Conservation (phyloP, 441 rosid genomes). For the Corymbia calophylla region DNA sequence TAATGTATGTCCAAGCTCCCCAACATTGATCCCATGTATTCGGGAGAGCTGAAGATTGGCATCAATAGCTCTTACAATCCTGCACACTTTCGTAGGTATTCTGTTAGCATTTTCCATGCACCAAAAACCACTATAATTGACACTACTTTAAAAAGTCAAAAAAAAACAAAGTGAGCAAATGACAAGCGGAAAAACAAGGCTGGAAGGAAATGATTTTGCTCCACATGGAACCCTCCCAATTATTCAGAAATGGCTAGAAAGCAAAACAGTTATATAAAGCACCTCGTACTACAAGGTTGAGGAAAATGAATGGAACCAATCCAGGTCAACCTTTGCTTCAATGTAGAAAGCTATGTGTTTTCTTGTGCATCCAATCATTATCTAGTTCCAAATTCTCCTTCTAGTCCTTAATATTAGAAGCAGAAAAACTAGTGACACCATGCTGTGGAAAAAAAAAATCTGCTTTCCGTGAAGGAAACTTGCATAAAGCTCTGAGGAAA, state of each 20-base stretch:
- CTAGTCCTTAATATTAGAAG: neutral
- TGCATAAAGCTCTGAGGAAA: neutral
- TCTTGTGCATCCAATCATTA: neutral
- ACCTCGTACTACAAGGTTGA: neutral
- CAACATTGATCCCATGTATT: conserved; percentile 22
- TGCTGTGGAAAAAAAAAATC: neutral
- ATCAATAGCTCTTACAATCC: conserved; percentile 48
- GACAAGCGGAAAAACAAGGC: neutral
- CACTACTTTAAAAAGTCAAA: neutral
- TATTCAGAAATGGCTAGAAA: neutral
- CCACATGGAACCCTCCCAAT: neutral
- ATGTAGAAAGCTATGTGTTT: neutral
- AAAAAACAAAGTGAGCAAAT: neutral
- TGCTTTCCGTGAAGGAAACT: neutral
- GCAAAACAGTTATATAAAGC: neutral
- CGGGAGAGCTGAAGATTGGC: conserved; percentile 38
- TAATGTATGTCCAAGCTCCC: conserved; percentile 37
- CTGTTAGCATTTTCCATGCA: neutral
- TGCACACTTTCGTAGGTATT: conserved; percentile 17
- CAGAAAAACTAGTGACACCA: neutral
- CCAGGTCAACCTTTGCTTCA: neutral
- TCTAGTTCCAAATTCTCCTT: neutral
- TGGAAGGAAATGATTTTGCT: neutral
- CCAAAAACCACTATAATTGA: neutral
- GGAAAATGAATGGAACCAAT: neutral